phyloP scores from a whole-genome alignment of 352 stramenopile genomes.

The Phytophthora sojae region DNA sequence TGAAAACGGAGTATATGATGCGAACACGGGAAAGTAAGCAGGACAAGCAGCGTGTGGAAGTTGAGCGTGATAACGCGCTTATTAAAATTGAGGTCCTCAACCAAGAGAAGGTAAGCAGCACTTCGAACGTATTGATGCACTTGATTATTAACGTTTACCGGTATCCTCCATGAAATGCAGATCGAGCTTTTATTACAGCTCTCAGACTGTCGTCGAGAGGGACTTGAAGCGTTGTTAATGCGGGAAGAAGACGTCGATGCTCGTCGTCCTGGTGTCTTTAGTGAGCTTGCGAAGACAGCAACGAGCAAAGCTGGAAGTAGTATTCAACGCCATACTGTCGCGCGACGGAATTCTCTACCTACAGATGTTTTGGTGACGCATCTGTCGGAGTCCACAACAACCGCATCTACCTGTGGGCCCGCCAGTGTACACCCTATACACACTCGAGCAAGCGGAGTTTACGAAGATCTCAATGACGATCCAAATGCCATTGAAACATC shows the following conservation, averaged over 20 bases:
- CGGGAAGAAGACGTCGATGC: slow-evolving; percentile 77
- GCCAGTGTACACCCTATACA: slow-evolving; percentile 17
- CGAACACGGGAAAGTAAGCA: slow-evolving; percentile 57
- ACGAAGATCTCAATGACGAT: slow-evolving; percentile 33
- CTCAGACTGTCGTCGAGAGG: slow-evolving; percentile 50
- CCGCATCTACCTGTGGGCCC: not conserved
- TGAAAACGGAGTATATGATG: slow-evolving; percentile 67
- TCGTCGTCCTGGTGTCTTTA: slow-evolving; percentile 56
- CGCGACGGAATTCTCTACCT: slow-evolving; percentile 31
- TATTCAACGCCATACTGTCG: not conserved
- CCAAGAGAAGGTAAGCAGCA: slow-evolving; percentile 46
- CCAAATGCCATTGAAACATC: slow-evolving; percentile 19
- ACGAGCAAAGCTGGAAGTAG: slow-evolving; percentile 1
- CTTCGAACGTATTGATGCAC: not conserved
- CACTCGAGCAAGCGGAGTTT: not conserved
- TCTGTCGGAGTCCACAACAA: not conserved
- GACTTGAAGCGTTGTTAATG: slow-evolving; percentile 61
- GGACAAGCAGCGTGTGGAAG: slow-evolving; percentile 55
- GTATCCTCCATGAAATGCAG: slow-evolving; percentile 8
- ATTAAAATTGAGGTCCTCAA: slow-evolving; percentile 50
- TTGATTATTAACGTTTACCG: not conserved
- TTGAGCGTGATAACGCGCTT: slow-evolving; percentile 63
- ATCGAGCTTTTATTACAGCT: slow-evolving; percentile 46
- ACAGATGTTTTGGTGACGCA: slow-evolving; percentile 6
- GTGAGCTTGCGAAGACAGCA: slow-evolving; percentile 34